Conservation (phyloP, 768 basidiomycete genomes). For the Mycena indigotica region DNA sequence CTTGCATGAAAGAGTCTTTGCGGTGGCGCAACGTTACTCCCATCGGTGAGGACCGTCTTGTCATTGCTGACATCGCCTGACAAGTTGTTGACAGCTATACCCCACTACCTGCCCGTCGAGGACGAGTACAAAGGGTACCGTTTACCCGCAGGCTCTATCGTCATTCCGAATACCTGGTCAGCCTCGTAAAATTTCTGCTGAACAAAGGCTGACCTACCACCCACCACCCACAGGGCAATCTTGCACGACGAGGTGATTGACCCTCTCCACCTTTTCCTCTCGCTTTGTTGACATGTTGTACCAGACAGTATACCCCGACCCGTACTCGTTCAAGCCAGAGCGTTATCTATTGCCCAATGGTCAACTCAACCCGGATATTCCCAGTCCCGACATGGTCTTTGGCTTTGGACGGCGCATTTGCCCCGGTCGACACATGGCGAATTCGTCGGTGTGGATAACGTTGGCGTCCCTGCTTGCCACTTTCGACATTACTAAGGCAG, state of each 20-base stretch:
- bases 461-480: slow-evolving; percentile 24
- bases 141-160: slow-evolving; percentile 33
- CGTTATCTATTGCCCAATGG: slow-evolving; percentile 25
- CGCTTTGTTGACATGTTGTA: no score
- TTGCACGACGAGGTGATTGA: slow-evolving; percentile 13
- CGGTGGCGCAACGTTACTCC: slow-evolving; percentile 39
- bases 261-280: no score
- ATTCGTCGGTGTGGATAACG: slow-evolving; percentile 8
- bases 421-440: slow-evolving; percentile 10
- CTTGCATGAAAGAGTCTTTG: slow-evolving; percentile 38
- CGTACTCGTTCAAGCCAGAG: slow-evolving; percentile 33
- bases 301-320: slow-evolving; percentile 30
- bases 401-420: slow-evolving; percentile 23
- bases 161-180: slow-evolving; percentile 33
- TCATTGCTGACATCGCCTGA: no score
- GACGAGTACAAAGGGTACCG: slow-evolving; percentile 32
- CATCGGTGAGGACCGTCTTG: slow-evolving; percentile 31
- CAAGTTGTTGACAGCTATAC: slow-evolving; percentile 1
- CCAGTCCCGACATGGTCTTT: slow-evolving; percentile 7
- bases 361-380: slow-evolving; percentile 3
- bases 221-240: slow-evolving; percentile 7
- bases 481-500: slow-evolving; percentile 27
- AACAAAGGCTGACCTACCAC: background rate
- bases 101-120: slow-evolving; percentile 16
- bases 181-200: background rate